Evolutionary conservation across 352 stramenopile genomes (phyloP).

Genomic region (Globisporangium abappressorium): DNA sequence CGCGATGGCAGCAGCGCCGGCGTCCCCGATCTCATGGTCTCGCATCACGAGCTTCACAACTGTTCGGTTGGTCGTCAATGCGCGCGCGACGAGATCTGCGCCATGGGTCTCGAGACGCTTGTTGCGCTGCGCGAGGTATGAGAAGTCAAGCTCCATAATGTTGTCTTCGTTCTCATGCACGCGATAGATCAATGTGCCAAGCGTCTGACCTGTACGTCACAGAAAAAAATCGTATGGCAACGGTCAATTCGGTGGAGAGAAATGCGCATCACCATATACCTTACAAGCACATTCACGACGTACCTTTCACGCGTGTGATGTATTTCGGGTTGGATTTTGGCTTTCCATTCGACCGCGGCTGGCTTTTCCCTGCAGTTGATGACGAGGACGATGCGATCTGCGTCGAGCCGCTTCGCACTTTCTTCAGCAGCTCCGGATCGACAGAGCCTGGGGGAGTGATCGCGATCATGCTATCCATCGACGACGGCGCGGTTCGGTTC

Average conservation of each 20-base stretch:
- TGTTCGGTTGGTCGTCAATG: slow-evolving; percentile 56
- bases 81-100: slow-evolving; percentile 59
- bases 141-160: slow-evolving; percentile 70
- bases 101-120: slow-evolving; percentile 52
- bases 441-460: slow-evolving; percentile 10
- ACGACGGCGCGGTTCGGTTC: slow-evolving; percentile 1
- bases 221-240: not conserved
- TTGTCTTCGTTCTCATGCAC: slow-evolving; percentile 63
- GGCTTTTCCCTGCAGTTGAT: not conserved
- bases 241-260: slow-evolving; percentile 4
- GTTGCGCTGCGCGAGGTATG: slow-evolving; percentile 48
- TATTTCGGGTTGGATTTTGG: slow-evolving; percentile 19
- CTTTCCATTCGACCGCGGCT: slow-evolving; percentile 12
- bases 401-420: slow-evolving; percentile 15
- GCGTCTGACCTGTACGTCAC: slow-evolving; percentile 39
- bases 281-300: not conserved
- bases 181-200: slow-evolving; percentile 47
- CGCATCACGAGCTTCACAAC: slow-evolving; percentile 62
- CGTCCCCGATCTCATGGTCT: slow-evolving; percentile 68
- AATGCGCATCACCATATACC: not conserved
- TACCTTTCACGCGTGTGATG: slow-evolving; percentile 24
- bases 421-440: slow-evolving; percentile 12
- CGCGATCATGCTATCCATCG: slow-evolving; percentile 1
- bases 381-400: slow-evolving; percentile 7
- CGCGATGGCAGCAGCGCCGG: slow-evolving; percentile 54